Evolutionary conservation across 768 basidiomycete species (phyloP), one percentile per base, ranked within the genome.

Genomic region (Hebeloma cylindrosporum): DNA sequence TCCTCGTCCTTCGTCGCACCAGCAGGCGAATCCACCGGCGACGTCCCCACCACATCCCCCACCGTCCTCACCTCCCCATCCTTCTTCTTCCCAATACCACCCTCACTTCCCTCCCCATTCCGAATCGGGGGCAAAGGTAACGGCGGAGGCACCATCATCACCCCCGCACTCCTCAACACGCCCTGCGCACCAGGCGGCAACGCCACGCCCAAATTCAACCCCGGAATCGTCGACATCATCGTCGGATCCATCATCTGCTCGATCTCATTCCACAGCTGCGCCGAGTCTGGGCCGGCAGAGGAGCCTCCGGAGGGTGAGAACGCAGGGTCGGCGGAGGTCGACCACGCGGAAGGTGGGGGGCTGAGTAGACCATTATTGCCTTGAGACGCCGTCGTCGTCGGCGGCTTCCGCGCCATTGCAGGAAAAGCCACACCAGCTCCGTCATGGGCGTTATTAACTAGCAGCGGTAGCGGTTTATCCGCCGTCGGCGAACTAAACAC

Each of bases 231-330:
- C 20, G 40, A 50, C 39, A 60, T 55, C 57, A 60, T 58, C 6
- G 53, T 43, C 2, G 55, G 54, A 51, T 60, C 57, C 59, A 60
- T 60, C 60, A 61, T 61, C 22, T 54, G 54, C 43, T 58, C 58
- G 34, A 61, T 61, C 47, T 61, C 58, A 11, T 51, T 56, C 60
- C 60, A 61, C 4, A 61, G 30, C 40, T 59, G 56, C 11, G 56
- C 60, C 7, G 54, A 56, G 25, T 60, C 59, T 11, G 59, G 59
- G 11, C 52, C 59, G 3, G 48, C 46, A 9, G 55, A 57, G 2
- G 59, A 57, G 3, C 46, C 51, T n/a, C 42, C 47, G 17, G 56
- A n/a, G n/a, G n/a, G n/a, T n/a, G 52, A 3, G 52, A 53, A 22
- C 50, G 38, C n/a, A 49, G 44, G 28, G 35, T 33, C 7, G 50